phyloP scores from a whole-genome alignment of 768 basidiomycete species.

The Tylopilus intermedius region DNA sequence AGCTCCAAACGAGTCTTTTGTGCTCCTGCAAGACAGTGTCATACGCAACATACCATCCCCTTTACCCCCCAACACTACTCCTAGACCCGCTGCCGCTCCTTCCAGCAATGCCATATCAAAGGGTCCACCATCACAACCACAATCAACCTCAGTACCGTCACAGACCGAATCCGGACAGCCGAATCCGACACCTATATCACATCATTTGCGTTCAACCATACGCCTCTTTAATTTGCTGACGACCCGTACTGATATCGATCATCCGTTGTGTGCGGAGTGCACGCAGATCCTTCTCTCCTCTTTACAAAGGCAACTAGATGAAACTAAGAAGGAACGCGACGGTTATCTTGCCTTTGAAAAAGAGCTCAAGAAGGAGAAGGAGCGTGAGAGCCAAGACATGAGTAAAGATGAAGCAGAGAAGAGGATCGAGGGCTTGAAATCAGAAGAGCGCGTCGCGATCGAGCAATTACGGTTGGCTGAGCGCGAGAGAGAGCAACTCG shows the following conservation, averaged over 20 bases:
- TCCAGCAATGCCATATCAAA: constrained; percentile 30
- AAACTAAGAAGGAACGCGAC: constrained; percentile 86
- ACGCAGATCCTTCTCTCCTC: constrained; percentile 73
- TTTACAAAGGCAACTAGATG: constrained; percentile 78
- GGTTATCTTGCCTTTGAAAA: constrained; percentile 92
- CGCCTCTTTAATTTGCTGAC: constrained; percentile 75
- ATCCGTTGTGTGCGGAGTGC: constrained; percentile 94
- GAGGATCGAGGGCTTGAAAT: constrained; percentile 67
- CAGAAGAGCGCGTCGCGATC: constrained; percentile 62
- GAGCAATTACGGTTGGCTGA: constrained; percentile 75
- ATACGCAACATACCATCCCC: constrained; percentile 64
- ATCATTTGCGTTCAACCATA: constrained; percentile 70
- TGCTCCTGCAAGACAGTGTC: constrained; percentile 81
- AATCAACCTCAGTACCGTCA: constrained; percentile 25
- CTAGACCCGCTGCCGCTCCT: constrained; percentile 41
- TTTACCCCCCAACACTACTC: constrained; percentile 35
- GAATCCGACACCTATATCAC: constrained; percentile 70
- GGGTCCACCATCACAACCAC: constrained; percentile 21
- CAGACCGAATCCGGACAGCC: constrained; percentile 49
- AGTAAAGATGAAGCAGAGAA: constrained; percentile 62
- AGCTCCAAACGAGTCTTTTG: constrained; percentile 83
- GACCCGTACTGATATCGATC: constrained; percentile 75
- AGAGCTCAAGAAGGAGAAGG: constrained; percentile 76
- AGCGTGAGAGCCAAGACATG: constrained; percentile 59
- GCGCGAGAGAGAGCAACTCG: constrained; percentile 69